Conservation (phyloP, 1,139 yeast species). For the Kodamaea derodonti region DNA sequence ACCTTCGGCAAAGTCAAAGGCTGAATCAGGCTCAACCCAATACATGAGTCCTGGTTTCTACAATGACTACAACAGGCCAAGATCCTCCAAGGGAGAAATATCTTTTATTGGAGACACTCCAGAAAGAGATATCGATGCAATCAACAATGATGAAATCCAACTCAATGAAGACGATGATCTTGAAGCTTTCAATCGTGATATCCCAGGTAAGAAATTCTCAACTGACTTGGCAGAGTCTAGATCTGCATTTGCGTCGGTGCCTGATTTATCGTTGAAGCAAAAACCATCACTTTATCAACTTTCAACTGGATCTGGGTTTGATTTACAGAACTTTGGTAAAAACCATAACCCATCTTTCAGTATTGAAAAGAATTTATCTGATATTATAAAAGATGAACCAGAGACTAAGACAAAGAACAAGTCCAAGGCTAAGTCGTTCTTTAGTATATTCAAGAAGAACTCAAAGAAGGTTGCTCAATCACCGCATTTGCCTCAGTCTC, state of each 20-base stretch:
- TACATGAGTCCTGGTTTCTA: constrained; percentile 5
- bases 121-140: constrained; percentile 3
- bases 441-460: constrained; percentile 23
- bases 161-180: constrained; percentile 4
- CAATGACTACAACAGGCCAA: constrained; percentile 21
- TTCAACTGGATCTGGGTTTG: constrained; percentile 39
- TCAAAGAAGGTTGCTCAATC: constrained; percentile 10
- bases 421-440: constrained; percentile 19
- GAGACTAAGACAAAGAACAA: constrained; percentile 7
- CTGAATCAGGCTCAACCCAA: constrained; percentile 1
- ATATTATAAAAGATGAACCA: constrained; percentile 11
- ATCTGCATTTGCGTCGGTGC: constrained; percentile 21
- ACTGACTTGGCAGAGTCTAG: constrained; percentile 2
- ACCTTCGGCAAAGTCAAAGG: background rate
- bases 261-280: constrained; percentile 18
- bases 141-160: constrained; percentile 7
- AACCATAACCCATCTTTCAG: constrained; percentile 38
- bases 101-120: constrained; percentile 10
- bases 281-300: constrained; percentile 20
- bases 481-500: constrained; percentile 17
- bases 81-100: constrained; percentile 30
- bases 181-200: background rate
- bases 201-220: background rate
- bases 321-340: constrained; percentile 41
- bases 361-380: constrained; percentile 15